These are phyloP conservation scores for Aegilops tauschii DNA, from an alignment of 176 grass and related monocot species.

Conservation along the genomic window DNA sequence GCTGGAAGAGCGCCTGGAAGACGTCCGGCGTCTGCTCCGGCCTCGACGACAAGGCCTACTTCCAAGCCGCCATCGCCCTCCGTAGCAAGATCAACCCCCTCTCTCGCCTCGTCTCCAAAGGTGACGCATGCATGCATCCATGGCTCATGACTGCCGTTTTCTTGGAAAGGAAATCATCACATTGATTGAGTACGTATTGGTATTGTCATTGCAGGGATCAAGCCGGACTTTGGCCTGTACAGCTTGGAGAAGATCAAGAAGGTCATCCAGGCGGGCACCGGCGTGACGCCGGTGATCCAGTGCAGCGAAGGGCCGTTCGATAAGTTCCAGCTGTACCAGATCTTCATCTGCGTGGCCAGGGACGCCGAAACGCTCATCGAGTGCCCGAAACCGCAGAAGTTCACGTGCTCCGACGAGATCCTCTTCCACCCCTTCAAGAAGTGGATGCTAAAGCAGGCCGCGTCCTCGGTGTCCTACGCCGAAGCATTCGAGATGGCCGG, in stretches of 20 bases:
- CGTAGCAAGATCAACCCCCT: constrained; percentile 26
- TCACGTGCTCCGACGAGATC: constrained; percentile 17
- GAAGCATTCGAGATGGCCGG: background rate
- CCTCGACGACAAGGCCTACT: constrained; percentile 21
- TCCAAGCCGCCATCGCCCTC: constrained; percentile 29
- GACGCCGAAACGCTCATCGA: constrained; percentile 15
- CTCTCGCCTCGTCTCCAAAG: constrained; percentile 5
- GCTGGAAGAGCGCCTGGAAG: constrained; percentile 50
- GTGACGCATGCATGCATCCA: background rate
- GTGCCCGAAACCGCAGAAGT: constrained; percentile 6
- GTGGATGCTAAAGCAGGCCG: constrained; percentile 40
- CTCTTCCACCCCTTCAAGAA: constrained; percentile 41
- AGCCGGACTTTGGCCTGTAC: constrained; percentile 32
- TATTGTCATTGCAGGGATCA: constrained; percentile 4
- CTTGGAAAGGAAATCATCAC: background rate
- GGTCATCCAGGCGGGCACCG: background rate
- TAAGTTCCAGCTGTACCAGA: constrained; percentile 32
- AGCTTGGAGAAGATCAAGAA: constrained; percentile 18
- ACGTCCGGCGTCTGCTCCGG: constrained; percentile 42
- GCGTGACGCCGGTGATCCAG: constrained; percentile 19
- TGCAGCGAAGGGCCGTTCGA: constrained; percentile 34
- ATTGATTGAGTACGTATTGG: background rate
- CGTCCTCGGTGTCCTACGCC: background rate
- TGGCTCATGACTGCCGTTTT: too few species aligned
- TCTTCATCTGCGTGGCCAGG: constrained; percentile 23